Base-by-base conservation (phyloP, 495 filamentous ascomycete species). In the Thermochaetoides thermophila region DNA sequence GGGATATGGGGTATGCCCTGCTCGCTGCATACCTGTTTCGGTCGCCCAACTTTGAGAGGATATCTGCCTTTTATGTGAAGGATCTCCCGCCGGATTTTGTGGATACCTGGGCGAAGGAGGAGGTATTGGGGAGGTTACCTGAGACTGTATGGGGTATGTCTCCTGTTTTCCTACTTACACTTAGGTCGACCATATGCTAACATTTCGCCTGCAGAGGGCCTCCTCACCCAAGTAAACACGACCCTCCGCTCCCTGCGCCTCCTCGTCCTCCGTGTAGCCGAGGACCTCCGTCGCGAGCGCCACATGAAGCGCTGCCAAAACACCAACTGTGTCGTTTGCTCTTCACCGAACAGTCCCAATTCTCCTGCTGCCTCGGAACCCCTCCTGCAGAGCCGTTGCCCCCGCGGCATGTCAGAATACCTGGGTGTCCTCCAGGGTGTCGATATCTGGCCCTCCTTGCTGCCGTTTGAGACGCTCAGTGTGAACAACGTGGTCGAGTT, bases 11-110 rank as follows among this genome's bases (percentile, higher is more conserved):
- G 1, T 36, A 36, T 5, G 34, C 23, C 0, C 8, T 36, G 9
- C 34, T 36, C 2, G 34, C 27, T 4, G 33, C 33, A 1, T 36
- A 29, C 10, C 34, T 36, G 13, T 36, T 36, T 11, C 26, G 7
- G 12, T 36, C 34, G 8, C 34, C 34, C 5, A 1, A 12, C 4
- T 13, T 36, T 1, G 13, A 17, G 7, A 10, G 1, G 0, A 20
- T 36, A 9, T 29, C 34, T 0, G 3, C 12, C 0, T 6, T 5
- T 1, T 36, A 12, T 11, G 34, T 17, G 0, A 7, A 12, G 18
- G 27, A 17, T 5, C 4, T 36, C 19, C 16, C 34, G 2, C 13
- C 34, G 1, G 17, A 29, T 12, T 29, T 29, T 7, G 19, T 20
- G 0, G 2, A 0, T 4, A 10, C 19, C 1, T 29, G 34, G 27